Conservation (phyloP, 768 basidiomycete species). For the Hypholoma fasciculare region DNA sequence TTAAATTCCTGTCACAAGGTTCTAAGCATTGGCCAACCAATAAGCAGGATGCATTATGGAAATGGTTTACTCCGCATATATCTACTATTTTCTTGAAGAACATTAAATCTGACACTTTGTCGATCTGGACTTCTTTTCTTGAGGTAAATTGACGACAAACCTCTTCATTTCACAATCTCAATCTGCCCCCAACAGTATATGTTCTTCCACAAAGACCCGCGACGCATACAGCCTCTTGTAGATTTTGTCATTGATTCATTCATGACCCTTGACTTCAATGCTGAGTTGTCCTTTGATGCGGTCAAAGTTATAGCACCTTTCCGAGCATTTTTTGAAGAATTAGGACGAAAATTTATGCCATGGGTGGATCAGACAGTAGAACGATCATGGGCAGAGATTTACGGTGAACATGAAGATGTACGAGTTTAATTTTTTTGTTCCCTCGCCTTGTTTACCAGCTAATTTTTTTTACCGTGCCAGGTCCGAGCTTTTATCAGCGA, state of each 20-base stretch:
- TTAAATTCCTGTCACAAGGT: slow-evolving; percentile 37
- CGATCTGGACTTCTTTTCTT: slow-evolving; percentile 77
- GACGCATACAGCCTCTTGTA: slow-evolving; percentile 77
- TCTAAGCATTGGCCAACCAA: slow-evolving; percentile 84
- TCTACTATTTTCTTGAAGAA: slow-evolving; percentile 65
- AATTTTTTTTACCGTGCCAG: slow-evolving; percentile 29
- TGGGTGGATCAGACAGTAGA: slow-evolving; percentile 73
- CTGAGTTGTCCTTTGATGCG: slow-evolving; percentile 81
- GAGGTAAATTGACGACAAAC: slow-evolving; percentile 46
- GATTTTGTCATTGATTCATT: slow-evolving; percentile 71
- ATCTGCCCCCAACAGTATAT: slow-evolving; percentile 54
- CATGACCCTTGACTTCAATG: slow-evolving; percentile 69
- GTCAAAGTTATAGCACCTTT: slow-evolving; percentile 69
- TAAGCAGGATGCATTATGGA: slow-evolving; percentile 73
- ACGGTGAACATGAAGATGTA: slow-evolving; percentile 80
- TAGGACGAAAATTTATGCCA: slow-evolving; percentile 78
- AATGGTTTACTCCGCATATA: slow-evolving; percentile 75
- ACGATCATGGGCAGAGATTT: slow-evolving; percentile 69
- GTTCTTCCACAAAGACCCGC: slow-evolving; percentile 79
- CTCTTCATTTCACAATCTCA: background rate
- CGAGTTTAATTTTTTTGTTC: slow-evolving; percentile 14
- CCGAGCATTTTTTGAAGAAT: slow-evolving; percentile 68
- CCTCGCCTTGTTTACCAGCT: slow-evolving; percentile 1
- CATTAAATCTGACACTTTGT: slow-evolving; percentile 80
- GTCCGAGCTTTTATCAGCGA: slow-evolving; percentile 78